These are phyloP conservation scores for Moringa oleifera DNA, from an alignment of 345 rosid genomes.

Conservation along the genomic window DNA sequence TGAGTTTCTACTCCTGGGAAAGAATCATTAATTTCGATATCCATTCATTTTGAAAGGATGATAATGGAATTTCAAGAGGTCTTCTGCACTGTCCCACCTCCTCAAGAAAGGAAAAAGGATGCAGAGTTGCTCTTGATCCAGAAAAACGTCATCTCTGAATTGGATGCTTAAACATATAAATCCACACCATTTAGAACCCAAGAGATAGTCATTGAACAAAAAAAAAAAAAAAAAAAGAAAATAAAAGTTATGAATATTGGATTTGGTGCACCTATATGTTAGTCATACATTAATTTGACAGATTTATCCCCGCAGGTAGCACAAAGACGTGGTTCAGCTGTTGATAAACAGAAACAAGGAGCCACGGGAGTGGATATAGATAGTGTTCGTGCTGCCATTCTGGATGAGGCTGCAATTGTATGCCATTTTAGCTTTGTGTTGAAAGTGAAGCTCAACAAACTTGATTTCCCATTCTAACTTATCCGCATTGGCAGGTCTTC, in stretches of 20 bases:
- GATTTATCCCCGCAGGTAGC: constrained; percentile 52
- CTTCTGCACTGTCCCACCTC: not conserved
- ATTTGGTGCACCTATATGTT: not conserved
- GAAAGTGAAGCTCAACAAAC: constrained; percentile 9
- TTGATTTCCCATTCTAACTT: constrained; percentile 14
- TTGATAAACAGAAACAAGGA: constrained; percentile 71
- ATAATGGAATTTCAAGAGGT: not conserved
- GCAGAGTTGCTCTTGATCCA: not conserved
- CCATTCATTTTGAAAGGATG: no score
- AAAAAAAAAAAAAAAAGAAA: no score
- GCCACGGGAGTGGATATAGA: constrained; percentile 63
- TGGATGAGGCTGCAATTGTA: constrained; percentile 90
- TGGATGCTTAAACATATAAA: not conserved
- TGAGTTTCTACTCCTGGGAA: not conserved
- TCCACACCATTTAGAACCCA: not conserved
- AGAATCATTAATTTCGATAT: not conserved
- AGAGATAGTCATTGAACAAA: not conserved
- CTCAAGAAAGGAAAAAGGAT: not conserved
- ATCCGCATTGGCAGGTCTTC: constrained; percentile 55
- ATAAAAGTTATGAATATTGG: no score
- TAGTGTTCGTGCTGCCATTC: constrained; percentile 63
- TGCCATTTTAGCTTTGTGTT: constrained; percentile 21
- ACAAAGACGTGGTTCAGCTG: constrained; percentile 58
- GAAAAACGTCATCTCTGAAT: no score
- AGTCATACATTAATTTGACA: constrained; percentile 10